phyloP scores from a whole-genome alignment of 208 protist species.

The Acanthamoeba divionensis region DNA sequence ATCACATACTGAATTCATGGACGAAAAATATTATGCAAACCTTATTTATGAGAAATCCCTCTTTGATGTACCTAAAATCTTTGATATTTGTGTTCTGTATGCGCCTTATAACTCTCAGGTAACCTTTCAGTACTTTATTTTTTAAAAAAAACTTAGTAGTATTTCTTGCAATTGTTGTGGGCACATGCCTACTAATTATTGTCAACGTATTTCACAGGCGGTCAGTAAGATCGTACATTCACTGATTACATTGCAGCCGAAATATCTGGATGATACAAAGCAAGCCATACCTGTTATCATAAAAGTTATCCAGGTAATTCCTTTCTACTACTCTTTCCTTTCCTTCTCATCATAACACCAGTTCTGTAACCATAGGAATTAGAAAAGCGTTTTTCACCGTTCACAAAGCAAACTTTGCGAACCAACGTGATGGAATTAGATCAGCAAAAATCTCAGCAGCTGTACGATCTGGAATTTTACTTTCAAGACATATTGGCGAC shows the following conservation, averaged over 20 bases:
- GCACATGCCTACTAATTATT: no score
- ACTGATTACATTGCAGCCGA: not conserved
- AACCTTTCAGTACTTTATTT: no score
- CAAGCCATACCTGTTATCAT: not conserved
- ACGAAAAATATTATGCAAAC: not conserved
- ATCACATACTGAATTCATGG: not conserved
- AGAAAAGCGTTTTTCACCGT: not conserved
- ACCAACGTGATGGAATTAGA: not conserved
- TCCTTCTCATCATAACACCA: no score
- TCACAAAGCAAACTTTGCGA: not conserved
- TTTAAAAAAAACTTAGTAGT: no score
- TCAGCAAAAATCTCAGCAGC: not conserved
- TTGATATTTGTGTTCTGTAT: slow-evolving; percentile 40
- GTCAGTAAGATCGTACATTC: slow-evolving; percentile 24
- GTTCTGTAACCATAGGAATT: not conserved
- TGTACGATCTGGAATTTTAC: slow-evolving; percentile 40
- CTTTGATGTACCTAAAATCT: slow-evolving; percentile 52
- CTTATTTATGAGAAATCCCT: slow-evolving; percentile 39
- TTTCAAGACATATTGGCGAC: slow-evolving; percentile 54
- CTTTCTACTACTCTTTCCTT: not conserved
- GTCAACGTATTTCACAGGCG: not conserved
- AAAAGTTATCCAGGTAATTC: not conserved
- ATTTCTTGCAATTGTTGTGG: not conserved
- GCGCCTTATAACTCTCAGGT: slow-evolving; percentile 20
- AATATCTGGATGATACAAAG: not conserved